These are phyloP conservation scores for Naganishia onofrii DNA, from an alignment of 768 basidiomycete genomes.

Conservation along the genomic window DNA sequence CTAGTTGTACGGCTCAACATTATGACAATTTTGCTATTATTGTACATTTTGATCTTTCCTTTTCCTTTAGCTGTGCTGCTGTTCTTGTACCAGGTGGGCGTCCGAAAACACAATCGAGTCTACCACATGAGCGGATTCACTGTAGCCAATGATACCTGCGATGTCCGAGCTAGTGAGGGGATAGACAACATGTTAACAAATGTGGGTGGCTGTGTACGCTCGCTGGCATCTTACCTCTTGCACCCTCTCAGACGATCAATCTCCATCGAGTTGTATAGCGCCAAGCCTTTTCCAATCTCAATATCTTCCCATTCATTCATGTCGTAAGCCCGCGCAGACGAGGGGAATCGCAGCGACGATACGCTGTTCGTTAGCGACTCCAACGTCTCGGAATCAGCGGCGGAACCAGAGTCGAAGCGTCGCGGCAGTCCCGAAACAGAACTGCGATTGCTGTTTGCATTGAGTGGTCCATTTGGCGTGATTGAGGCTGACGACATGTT, in stretches of 20 bases:
- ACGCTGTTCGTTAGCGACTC: slow-evolving; percentile 19
- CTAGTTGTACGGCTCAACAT: slow-evolving; percentile 16
- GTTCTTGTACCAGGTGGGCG: slow-evolving; percentile 20
- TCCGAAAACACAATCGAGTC: slow-evolving; percentile 77
- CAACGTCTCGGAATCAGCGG: slow-evolving; percentile 10
- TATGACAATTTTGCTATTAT: background rate
- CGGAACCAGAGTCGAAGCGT: slow-evolving; percentile 7
- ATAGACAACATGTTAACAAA: slow-evolving; percentile 31
- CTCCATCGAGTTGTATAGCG: slow-evolving; percentile 93
- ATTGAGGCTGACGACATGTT: slow-evolving; percentile 9
- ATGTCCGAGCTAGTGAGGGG: slow-evolving; percentile 67
- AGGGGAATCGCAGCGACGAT: slow-evolving; percentile 5
- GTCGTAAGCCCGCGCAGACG: background rate
- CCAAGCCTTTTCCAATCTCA: slow-evolving; percentile 89
- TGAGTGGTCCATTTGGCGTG: background rate
- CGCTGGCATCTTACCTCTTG: slow-evolving; percentile 69
- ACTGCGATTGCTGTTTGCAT: background rate
- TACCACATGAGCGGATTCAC: slow-evolving; percentile 94
- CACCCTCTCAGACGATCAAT: slow-evolving; percentile 81
- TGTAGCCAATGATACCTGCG: slow-evolving; percentile 78
- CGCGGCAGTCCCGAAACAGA: background rate
- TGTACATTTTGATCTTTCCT: background rate
- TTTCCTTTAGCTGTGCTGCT: background rate
- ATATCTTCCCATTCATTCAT: slow-evolving; percentile 67
- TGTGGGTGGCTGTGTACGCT: background rate